Percentiles rank a stretch among this genome's conserved stretches.
Conservation (phyloP, 1,284 basidiomycete genomes). For the Moesziomyces sp. region DNA sequence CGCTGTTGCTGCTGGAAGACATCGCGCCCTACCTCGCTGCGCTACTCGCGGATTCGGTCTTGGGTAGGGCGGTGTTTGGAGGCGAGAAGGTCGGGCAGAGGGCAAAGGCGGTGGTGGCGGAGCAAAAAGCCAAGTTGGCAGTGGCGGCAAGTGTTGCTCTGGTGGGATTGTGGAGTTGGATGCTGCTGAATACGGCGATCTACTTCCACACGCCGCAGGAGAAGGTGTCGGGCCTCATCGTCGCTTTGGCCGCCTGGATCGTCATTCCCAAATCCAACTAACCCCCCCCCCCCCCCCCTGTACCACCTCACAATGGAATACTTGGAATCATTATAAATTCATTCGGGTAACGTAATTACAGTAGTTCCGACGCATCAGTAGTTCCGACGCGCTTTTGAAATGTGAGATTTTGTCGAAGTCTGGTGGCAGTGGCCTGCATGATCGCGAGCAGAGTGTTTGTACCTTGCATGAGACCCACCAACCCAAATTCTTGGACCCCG, state of each 20-base stretch:
- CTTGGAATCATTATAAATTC: no score
- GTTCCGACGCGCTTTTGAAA: no score
- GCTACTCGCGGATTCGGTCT: neutral
- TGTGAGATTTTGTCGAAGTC: no score
- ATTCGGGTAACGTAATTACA: no score
- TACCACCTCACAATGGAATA: no score
- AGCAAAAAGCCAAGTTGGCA: neutral
- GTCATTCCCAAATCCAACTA: conserved; percentile 50
- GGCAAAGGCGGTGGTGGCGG: no score
- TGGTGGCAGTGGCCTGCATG: no score
- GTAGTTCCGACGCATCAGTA: no score
- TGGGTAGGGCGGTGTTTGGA: conserved; percentile 3
- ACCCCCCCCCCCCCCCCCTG: neutral
- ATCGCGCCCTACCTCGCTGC: conserved; percentile 70
- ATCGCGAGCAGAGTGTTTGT: no score
- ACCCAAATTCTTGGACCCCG: no score
- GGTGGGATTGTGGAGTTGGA: conserved; percentile 79
- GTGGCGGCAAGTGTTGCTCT: conserved; percentile 70
- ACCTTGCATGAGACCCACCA: no score
- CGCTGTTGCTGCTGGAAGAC: conserved; percentile 83
- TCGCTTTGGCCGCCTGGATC: conserved; percentile 55
- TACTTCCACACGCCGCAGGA: conserved; percentile 91
- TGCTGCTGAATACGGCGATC: conserved; percentile 81
- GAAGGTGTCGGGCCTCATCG: conserved; percentile 80
- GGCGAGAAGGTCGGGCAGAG: neutral